These are phyloP conservation scores for Phytopythium aichiense DNA, from an alignment of 352 stramenopile species.

Conservation along the genomic window DNA sequence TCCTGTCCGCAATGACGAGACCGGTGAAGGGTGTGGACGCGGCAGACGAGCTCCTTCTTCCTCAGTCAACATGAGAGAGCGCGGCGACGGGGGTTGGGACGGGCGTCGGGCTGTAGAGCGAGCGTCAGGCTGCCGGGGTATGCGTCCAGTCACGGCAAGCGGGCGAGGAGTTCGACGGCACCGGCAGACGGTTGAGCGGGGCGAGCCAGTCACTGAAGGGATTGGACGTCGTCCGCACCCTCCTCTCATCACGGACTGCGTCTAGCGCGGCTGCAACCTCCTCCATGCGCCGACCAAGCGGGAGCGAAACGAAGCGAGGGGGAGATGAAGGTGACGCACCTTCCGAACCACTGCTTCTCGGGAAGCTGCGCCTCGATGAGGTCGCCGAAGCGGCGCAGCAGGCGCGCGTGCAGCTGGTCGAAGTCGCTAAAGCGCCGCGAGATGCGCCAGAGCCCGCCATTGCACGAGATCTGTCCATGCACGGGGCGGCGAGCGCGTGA, in stretches of 20 bases:
- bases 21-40: neutral
- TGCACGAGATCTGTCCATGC: constrained; percentile 65
- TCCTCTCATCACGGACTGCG: neutral
- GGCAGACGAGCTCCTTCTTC: constrained; percentile 38
- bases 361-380: constrained; percentile 65
- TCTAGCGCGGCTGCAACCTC: neutral
- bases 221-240: neutral
- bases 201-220: neutral
- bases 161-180: constrained; percentile 24
- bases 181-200: neutral
- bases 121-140: neutral
- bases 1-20: neutral
- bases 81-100: constrained; percentile 1
- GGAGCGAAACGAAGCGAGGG: neutral
- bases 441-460: constrained; percentile 78
- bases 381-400: constrained; percentile 68
- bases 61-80: constrained; percentile 24
- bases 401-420: constrained; percentile 76
- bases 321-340: constrained; percentile 29
- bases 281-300: neutral
- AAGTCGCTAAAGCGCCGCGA: constrained; percentile 86
- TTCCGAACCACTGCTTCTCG: constrained; percentile 87
- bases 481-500: neutral
- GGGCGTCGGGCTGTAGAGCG: neutral
- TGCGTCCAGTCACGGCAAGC: neutral